Conservation (phyloP, 1,139 yeast species). For the Yamadazyma epiphylla region DNA sequence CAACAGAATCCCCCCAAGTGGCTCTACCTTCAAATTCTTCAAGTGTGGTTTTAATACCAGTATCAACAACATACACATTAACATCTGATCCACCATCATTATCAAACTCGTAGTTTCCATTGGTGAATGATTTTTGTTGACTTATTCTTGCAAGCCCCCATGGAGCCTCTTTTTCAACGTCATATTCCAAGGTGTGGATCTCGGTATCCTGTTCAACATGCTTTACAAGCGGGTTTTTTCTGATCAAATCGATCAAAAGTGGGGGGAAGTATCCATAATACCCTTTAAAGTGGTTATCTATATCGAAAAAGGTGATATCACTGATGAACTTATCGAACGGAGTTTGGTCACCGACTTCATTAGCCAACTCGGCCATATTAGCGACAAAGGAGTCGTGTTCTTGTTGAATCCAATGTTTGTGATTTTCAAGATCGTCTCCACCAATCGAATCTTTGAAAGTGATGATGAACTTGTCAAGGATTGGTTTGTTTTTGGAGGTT, state of each 20-base stretch:
- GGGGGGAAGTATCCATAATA: slow-evolving; percentile 76
- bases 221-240: slow-evolving; percentile 68
- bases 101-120: slow-evolving; percentile 79
- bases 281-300: slow-evolving; percentile 55
- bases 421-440: slow-evolving; percentile 52
- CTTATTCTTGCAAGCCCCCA: slow-evolving; percentile 97
- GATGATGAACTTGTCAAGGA: slow-evolving; percentile 72
- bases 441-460: slow-evolving; percentile 65
- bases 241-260: slow-evolving; percentile 65
- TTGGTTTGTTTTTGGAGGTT: no score
- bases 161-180: slow-evolving; percentile 78
- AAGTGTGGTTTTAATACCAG: slow-evolving; percentile 83
- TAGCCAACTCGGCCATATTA: no score
- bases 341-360: no score
- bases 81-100: slow-evolving; percentile 88
- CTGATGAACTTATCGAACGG: slow-evolving; percentile 7
- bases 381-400: slow-evolving; percentile 23
- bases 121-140: slow-evolving; percentile 75
- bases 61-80: slow-evolving; percentile 87
- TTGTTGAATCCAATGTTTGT: slow-evolving; percentile 56
- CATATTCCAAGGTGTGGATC: slow-evolving; percentile 63
- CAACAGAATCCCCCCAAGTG: slow-evolving; percentile 88
- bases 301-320: slow-evolving; percentile 41
- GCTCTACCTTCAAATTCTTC: slow-evolving; percentile 91
- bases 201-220: slow-evolving; percentile 78